These are phyloP conservation scores for Penicillium robsamsonii DNA, from an alignment of 495 filamentous ascomycete genomes.

Conservation along the genomic window DNA sequence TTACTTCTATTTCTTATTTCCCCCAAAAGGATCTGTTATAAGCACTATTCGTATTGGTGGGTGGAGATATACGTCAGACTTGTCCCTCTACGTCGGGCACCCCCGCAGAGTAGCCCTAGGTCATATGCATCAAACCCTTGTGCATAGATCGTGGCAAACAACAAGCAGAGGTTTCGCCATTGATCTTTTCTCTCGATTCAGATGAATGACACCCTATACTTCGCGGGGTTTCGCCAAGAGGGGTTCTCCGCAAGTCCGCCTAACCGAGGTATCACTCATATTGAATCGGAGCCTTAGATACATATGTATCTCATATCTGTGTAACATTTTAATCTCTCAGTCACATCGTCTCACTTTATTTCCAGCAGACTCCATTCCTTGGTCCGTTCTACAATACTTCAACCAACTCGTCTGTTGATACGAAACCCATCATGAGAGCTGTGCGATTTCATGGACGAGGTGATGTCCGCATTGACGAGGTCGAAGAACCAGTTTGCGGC, in stretches of 20 bases:
- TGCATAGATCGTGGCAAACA: no score
- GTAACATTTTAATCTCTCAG: background rate
- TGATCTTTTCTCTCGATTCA: background rate
- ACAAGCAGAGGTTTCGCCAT: background rate
- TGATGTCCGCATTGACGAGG: slow-evolving; percentile 42
- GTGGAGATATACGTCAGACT: background rate
- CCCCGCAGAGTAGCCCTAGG: background rate
- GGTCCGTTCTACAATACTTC: background rate
- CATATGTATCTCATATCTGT: background rate
- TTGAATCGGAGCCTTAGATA: background rate
- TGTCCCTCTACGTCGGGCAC: background rate
- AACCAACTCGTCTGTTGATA: background rate
- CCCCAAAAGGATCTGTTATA: background rate
- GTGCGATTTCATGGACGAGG: slow-evolving; percentile 41
- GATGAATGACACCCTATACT: background rate
- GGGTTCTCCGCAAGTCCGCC: background rate
- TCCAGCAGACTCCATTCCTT: background rate
- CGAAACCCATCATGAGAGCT: slow-evolving; percentile 40
- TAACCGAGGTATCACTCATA: background rate
- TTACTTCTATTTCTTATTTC: background rate
- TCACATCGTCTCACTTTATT: background rate
- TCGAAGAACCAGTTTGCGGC: slow-evolving; percentile 40
- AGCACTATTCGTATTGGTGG: background rate
- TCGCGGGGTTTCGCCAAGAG: no score
- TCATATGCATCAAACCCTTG: background rate